Evolutionary conservation across 2,329 filamentous ascomycete species (phyloP), one percentile per base, ranked within the genome.

Genomic region (Colletotrichum abscissum): DNA sequence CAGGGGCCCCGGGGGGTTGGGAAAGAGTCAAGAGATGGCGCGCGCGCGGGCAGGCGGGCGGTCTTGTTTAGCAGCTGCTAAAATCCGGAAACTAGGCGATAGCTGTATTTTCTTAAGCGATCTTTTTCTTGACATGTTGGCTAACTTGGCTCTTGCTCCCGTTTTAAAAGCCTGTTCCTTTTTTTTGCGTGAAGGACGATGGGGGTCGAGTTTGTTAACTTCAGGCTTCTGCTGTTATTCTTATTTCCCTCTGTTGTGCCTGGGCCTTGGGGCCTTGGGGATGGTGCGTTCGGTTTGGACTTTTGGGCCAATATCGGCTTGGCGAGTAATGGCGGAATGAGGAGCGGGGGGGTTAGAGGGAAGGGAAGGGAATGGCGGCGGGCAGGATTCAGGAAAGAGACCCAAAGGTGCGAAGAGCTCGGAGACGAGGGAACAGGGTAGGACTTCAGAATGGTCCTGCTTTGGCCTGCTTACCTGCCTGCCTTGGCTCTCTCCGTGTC

Each of bases 291-390:
- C 42, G 42, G 24, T 26, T 26, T 52, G 35, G n/a, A 12, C 33
- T 26, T 55, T 49, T 58, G 54, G 12, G 19, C 19, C 33, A 38
- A 38, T 26, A 26, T 12, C 56, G 49, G 30, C 30, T 38, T 69
- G 38, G 49, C 57, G 64, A 72, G 65, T 63, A 54, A 63, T 69
- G 42, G 33, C 24, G 24, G 38, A 16, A 26, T 19, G 30, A 55
- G 38, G n/a, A 56, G 42, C 42, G 19, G 42, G 42, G n/a, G 42
- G 42, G 19, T 33, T 4, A 33, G 16, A 19, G 1, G 42, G 42
- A 19, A 46, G 42, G 42, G 19, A 49, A 22, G 6, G 38, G 38
- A 42, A 19, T 3, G 16, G 19, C 19, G 42, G 42, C 42, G 42
- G 42, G 42, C 8, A 49, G 42, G 42, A 22, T n/a, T n/a, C 19